Conservation (phyloP, 2,329 filamentous ascomycete genomes). For the Penicillium sp. region DNA sequence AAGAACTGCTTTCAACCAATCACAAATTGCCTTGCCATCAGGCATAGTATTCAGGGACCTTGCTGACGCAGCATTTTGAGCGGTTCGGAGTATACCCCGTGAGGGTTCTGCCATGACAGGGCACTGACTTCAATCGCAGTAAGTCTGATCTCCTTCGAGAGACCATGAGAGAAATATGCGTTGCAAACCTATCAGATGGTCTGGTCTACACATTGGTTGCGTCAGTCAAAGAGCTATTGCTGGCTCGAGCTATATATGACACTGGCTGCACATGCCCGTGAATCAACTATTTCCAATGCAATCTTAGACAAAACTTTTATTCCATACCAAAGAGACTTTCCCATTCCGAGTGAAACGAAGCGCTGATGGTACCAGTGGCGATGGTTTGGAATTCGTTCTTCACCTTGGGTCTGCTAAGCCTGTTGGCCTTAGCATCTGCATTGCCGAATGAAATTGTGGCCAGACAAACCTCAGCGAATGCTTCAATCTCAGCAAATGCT, state of each 20-base stretch:
- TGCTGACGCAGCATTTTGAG: not conserved
- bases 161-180: not conserved
- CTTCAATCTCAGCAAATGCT: not conserved
- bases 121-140: conserved; percentile 8
- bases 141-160: not conserved
- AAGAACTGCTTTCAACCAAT: not conserved
- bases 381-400: conserved; percentile 19
- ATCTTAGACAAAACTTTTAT: not conserved
- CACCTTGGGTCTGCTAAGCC: conserved; percentile 16
- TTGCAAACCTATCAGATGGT: not conserved
- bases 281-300: not conserved
- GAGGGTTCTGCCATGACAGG: not conserved
- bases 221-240: not conserved
- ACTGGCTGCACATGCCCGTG: not conserved
- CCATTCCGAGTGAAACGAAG: not conserved
- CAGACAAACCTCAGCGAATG: not conserved
- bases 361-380: not conserved
- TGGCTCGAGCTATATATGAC: not conserved
- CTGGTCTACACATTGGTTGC: not conserved
- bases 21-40: not conserved
- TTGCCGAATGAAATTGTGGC: conserved; percentile 10
- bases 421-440: conserved; percentile 18
- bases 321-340: not conserved
- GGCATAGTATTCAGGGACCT: not conserved
- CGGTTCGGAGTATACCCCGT: conserved; percentile 8